Evolutionary conservation across 805 yeast species (phyloP), one percentile per base, ranked within the genome.

Genomic region (Torulaspora indica): DNA sequence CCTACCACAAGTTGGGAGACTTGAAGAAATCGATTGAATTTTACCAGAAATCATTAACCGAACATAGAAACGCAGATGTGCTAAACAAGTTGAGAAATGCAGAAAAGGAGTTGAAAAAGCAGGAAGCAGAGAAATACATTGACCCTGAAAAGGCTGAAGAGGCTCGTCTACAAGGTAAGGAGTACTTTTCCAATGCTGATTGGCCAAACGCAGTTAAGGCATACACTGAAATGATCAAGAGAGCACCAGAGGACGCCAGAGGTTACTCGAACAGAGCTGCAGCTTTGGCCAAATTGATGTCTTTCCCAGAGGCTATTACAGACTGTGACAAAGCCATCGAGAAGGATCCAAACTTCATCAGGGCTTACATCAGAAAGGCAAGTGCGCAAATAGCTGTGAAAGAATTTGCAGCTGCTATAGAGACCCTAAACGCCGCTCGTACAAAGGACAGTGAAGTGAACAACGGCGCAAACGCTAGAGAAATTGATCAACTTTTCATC

Each of bases 201-300:
- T 91, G 96, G 96, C 98, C 98, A 51, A 81, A 74, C 53, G 97
- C 98, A 17, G 96, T 93, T 35, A 85, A 85, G 66, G 85, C 95
- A 4, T 93, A 93, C 70, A 76, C 95, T 39, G 98, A 93, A 70
- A 93, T 93, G 90, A 75, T 91, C 58, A 87, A 89, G 71, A 85
- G 99, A 66, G 89, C 90, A n/a, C 99, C 99, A 45, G 80, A 80
- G 45, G 98, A 93, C 68, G 95, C 95, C 18, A 81, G 96, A 68
- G 98, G 97, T 46, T 93, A 89, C 68, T 89, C 95, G 28, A 93
- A 93, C 73, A 85, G 99, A 70, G 98, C 99, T 42, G 98, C 98
- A 31, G 96, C 96, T 1, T 77, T 85, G 63, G 82, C 95, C 37
- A 93, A 93, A 69, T 78, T 93, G 55, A 79, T 91, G 85, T 87